Evolutionary conservation across 352 stramenopile species (phyloP).

Genomic region (Paralagenidium karlingii): DNA sequence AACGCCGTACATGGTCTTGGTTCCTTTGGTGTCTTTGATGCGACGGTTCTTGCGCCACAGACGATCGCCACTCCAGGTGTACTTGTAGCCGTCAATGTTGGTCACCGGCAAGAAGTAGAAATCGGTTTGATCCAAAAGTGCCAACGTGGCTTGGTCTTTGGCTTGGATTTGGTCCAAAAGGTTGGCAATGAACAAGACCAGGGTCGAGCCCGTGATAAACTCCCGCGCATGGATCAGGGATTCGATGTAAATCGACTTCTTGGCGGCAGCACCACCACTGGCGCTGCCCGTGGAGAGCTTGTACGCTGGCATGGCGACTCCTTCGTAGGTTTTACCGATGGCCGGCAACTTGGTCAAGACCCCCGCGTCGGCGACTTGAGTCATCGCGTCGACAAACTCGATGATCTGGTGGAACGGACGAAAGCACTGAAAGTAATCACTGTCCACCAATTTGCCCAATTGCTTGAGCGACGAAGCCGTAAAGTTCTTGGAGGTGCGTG

Average conservation of each 20-base stretch:
- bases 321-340: constrained; percentile 11
- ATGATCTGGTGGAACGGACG: constrained; percentile 10
- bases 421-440: constrained; percentile 19
- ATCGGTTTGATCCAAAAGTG: constrained; percentile 12
- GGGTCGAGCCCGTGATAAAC: constrained; percentile 14
- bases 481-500: constrained; percentile 9
- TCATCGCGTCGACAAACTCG: constrained; percentile 13
- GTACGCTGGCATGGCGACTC: constrained; percentile 12
- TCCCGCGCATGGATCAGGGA: constrained; percentile 18
- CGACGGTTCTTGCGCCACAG: constrained; percentile 21
- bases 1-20: constrained; percentile 10
- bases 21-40: constrained; percentile 3
- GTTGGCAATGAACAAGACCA: constrained; percentile 13
- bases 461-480: no score
- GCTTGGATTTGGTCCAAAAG: constrained; percentile 12
- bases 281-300: constrained; percentile 10
- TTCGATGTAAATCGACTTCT: constrained; percentile 14
- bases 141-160: constrained; percentile 9
- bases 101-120: constrained; percentile 20
- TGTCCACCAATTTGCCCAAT: constrained; percentile 14
- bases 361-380: constrained; percentile 1
- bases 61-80: constrained; percentile 11
- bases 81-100: constrained; percentile 18
- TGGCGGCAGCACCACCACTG: constrained; percentile 1
- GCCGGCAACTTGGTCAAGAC: constrained; percentile 12